A percentile compares a stretch with the other conserved stretches of the same genome.
Evolutionary conservation across 306 rosid genomes (phyloP).

Genomic region (Gillenia trifoliata): DNA sequence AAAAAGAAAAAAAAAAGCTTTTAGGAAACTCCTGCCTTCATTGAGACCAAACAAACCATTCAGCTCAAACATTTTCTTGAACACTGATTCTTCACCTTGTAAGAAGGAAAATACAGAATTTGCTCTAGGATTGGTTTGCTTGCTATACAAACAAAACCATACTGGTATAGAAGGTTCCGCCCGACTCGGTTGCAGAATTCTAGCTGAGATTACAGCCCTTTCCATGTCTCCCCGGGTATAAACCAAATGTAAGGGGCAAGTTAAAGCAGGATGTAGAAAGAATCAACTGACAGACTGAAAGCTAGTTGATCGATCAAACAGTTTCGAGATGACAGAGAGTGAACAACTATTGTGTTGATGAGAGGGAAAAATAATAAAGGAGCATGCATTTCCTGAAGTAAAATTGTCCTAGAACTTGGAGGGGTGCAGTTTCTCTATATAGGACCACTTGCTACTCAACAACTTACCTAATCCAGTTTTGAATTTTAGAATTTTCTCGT

Average conservation of each 20-base stretch:
- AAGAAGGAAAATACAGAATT: background rate
- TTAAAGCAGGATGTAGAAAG: background rate
- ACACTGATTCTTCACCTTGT: background rate
- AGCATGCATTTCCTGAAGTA: too few species aligned
- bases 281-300: background rate
- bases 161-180: background rate
- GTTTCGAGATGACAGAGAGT: too few species aligned
- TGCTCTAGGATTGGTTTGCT: background rate
- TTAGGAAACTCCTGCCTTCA: too few species aligned
- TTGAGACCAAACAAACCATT: too few species aligned
- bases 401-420: too few species aligned
- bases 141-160: background rate
- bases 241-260: background rate
- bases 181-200: background rate
- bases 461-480: too few species aligned
- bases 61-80: too few species aligned
- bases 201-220: background rate
- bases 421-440: too few species aligned
- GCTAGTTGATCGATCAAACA: too few species aligned
- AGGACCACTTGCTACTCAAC: too few species aligned
- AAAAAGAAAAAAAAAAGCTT: too few species aligned
- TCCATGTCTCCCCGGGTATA: slow-evolving; percentile 11
- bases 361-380: background rate
- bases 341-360: too few species aligned
- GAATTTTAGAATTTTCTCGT: background rate